Evolutionary conservation across 2,329 filamentous ascomycete genomes (phyloP), one percentile per base, ranked within the genome.

Genomic region (Cordyceps militaris): DNA sequence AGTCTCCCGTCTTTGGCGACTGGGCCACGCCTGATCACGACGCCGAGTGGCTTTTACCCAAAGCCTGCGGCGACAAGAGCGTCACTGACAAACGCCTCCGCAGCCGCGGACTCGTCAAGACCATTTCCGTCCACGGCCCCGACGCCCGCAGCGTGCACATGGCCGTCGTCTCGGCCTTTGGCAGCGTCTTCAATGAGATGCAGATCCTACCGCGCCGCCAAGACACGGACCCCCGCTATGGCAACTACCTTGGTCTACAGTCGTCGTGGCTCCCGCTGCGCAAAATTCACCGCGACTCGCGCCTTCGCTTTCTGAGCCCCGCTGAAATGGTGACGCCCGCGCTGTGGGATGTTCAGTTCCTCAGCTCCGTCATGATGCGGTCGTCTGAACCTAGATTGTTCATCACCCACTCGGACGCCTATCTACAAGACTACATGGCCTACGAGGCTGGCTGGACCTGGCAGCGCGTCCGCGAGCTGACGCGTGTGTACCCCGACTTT

Each of bases 231-330:
- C 65, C 64, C 8, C 65, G 66, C 5, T 66, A 73, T 11, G 64
- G 71, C 4, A 74, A 74, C 42, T 84, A 79, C 54, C 73, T 85
- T 21, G 88, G 85, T 6, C 75, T 92, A 19, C 79, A 81, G 56
- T 84, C 87, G 44, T 71, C 81, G 0, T 90, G 88, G 80, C 79
- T 92, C n/a, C 89, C 89, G 5, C 74, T 93, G 19, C 82, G 88
- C 52, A 92, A 92, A 68, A 74, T 90, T 3, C 83, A 88, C 66
- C 90, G 87, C 66, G 86, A 90, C 58, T 85, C 86, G 0, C 81
- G 84, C 26, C 77, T 93, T 7, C 82, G 84, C 1, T 91, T 91
- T 63, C 76, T 92, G 11, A 81, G 80, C 6, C 84, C 83, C 1
- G 76, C 83, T 1, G 89, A 92, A 68, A 88, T 92, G 83, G 72